Evolutionary conservation across 78 protist genomes (phyloP).

Genomic region (Dictyostelium firmibasis): DNA sequence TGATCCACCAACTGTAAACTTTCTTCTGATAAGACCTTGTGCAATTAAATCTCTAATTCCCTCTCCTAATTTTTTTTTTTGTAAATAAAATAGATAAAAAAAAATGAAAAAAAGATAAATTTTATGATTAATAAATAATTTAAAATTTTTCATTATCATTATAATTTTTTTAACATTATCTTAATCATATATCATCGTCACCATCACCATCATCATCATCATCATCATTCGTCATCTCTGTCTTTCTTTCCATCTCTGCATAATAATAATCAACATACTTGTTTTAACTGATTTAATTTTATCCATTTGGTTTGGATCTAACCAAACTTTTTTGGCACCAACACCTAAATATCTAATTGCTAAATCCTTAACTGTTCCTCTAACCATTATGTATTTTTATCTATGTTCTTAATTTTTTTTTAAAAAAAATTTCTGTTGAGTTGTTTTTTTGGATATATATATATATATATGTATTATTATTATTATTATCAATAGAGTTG

Average conservation of each 20-base stretch:
- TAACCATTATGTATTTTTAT: not conserved
- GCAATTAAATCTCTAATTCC: conserved; percentile 62
- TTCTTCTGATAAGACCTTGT: conserved; percentile 53
- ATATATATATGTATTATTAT: not conserved
- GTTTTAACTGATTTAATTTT: conserved; percentile 40
- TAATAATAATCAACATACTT: conserved; percentile 2
- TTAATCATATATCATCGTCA: not conserved
- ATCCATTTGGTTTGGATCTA: conserved; percentile 68
- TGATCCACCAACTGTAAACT: conserved; percentile 53
- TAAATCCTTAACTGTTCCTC: conserved; percentile 35
- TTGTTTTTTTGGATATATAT: too few species aligned
- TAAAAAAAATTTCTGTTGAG: too few species aligned
- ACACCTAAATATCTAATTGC: conserved; percentile 46
- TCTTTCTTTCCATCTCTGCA: too few species aligned
- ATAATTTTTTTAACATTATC: not conserved
- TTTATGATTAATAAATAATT: too few species aligned
- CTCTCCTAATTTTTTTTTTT: conserved; percentile 20
- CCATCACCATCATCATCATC: not conserved
- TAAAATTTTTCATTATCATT: too few species aligned
- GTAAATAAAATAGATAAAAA: not conserved
- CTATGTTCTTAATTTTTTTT: not conserved
- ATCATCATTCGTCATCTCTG: too few species aligned
- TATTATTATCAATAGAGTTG: not conserved
- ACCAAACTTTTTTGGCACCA: conserved; percentile 58
- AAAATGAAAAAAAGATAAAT: too few species aligned